A percentile compares a stretch with the other conserved stretches of the same genome.
Conservation (phyloP, 148 eudicot genomes). For the Fagopyrum homotropicum region DNA sequence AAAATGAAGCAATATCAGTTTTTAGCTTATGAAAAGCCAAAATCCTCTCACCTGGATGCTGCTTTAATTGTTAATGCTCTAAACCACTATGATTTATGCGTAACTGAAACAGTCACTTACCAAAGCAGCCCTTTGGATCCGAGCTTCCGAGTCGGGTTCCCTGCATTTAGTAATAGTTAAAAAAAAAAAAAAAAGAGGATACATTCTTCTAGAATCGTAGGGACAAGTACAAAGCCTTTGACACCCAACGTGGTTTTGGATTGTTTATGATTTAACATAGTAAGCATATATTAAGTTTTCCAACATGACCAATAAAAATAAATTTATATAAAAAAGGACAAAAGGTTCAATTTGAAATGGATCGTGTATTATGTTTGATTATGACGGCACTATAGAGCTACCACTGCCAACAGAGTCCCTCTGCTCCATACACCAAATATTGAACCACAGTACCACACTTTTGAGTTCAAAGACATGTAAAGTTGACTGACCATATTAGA, state of each 20-base stretch:
- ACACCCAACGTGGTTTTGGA: background rate
- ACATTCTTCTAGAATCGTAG: background rate
- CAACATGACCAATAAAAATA: background rate
- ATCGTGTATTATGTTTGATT: background rate
- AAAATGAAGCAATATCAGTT: background rate
- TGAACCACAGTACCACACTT: background rate
- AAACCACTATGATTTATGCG: background rate
- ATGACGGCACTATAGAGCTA: background rate
- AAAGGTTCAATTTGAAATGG: background rate
- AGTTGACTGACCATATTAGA: background rate
- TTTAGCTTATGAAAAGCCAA: background rate
- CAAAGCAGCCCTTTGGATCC: slow-evolving; percentile 97
- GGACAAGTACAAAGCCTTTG: background rate
- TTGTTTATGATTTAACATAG: background rate
- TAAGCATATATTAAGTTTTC: background rate
- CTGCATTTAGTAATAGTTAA: slow-evolving; percentile 32
- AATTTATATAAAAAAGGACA: background rate
- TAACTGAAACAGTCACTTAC: slow-evolving; percentile 40
- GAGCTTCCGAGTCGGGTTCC: slow-evolving; percentile 98
- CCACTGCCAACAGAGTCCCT: background rate
- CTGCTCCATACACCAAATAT: background rate
- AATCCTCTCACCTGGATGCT: background rate
- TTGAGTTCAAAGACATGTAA: background rate
- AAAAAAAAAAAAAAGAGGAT: background rate
- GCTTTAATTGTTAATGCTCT: background rate